Evolutionary conservation across 139 green algal species (phyloP), one percentile per base, ranked within the genome.

Genomic region (Tetraselmis chui): DNA sequence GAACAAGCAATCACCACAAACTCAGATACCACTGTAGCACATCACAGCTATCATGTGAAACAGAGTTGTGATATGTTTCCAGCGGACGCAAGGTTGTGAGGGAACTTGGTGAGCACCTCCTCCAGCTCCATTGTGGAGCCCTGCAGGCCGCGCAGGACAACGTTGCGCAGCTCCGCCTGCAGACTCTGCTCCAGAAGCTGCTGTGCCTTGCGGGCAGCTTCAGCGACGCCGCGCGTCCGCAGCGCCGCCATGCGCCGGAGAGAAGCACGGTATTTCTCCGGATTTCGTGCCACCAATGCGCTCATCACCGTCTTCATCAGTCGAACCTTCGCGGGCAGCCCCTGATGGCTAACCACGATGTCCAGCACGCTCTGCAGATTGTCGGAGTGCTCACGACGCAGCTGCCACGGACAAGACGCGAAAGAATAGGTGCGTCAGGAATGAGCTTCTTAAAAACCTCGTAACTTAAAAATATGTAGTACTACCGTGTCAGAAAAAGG

Each of bases 171-270:
- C 86, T 98, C 95, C 1, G 88, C 91, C 81, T 98, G 91, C 80
- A 99, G 88, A 74, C 84, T 94, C 32, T 96, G 89, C 89, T 98
- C 96, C 86, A 95, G 86, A 83, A 97, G 89, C 84, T 93, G 87
- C 78, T 93, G 86, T 1, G 91, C 92, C 0, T 84, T 83, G 26
- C 81, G 67, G 0, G 90, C 90, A 74, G 93, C 85, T 29, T 91
- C 87, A 0, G 84, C 82, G 30, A 82, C 82, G 23, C 85, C 87
- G n/a, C 45, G 45, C 45, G 45, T 67, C 11, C 45, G 45, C 18
- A 99, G 91, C 22, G 84, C 86, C 1, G 95, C 90, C 30, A 99
- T 82, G 28, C 93, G 89, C 30, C 93, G 86, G 85, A 99, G 90
- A 28, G 90, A 79, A 0, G 89, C 84, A 31, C 92, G 90, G 88